These are phyloP conservation scores for Themeda triandra DNA, from an alignment of 176 grass and related monocot species.

Conservation along the genomic window DNA sequence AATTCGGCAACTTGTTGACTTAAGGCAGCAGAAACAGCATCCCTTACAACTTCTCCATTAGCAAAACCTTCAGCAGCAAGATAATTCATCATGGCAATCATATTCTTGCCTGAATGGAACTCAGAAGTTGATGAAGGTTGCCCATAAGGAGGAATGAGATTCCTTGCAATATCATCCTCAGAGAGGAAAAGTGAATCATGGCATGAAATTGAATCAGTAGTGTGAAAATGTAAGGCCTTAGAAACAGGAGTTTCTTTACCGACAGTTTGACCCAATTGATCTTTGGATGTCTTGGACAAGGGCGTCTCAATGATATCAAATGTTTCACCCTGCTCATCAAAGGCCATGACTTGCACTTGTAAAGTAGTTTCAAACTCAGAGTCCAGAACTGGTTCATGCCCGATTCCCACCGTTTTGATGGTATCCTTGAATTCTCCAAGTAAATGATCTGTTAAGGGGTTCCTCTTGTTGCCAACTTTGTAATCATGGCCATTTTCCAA, in stretches of 20 bases:
- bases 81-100: background rate
- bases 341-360: background rate
- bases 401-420: background rate
- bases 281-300: background rate
- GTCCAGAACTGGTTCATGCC: background rate
- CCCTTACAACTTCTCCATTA: background rate
- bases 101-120: background rate
- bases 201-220: background rate
- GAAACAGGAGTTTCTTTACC: background rate
- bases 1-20: background rate
- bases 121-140: background rate
- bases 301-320: background rate
- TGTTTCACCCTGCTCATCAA: background rate
- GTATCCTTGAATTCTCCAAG: background rate
- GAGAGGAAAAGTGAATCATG: slow-evolving; percentile 1
- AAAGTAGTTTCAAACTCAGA: slow-evolving; percentile 6
- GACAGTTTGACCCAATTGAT: background rate
- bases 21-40: background rate
- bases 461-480: background rate
- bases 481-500: slow-evolving; percentile 2
- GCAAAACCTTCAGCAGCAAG: background rate
- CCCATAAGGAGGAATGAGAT: background rate
- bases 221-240: background rate
- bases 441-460: background rate
- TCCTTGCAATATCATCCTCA: background rate